These are phyloP conservation scores for Populus hybrid DNA, from an alignment of 441 rosid genomes.

Conservation along the genomic window DNA sequence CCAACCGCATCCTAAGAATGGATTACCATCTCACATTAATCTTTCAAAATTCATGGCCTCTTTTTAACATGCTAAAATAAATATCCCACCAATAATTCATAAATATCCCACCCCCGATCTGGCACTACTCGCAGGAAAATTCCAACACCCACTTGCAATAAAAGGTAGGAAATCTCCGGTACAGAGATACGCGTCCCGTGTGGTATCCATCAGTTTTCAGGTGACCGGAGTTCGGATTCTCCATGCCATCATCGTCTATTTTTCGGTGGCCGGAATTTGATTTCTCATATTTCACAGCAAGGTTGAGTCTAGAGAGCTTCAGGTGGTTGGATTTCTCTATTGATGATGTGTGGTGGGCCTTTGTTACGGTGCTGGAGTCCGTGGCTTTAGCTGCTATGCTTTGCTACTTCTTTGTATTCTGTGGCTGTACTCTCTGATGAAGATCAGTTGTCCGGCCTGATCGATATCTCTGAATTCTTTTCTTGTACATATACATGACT, in stretches of 20 bases:
- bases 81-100: neutral
- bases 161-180: neutral
- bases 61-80: neutral
- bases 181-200: slow-evolving; percentile 1
- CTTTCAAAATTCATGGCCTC: neutral
- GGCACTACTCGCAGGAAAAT: neutral
- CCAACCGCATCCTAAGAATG: no score
- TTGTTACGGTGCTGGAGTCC: slow-evolving; percentile 59
- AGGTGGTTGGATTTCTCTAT: slow-evolving; percentile 48
- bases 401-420: slow-evolving; percentile 70
- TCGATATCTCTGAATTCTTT: neutral
- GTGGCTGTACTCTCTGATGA: slow-evolving; percentile 72
- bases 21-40: no score
- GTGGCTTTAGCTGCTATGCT: slow-evolving; percentile 58
- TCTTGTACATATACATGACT: neutral
- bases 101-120: neutral
- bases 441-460: no score
- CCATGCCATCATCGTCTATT: slow-evolving; percentile 12
- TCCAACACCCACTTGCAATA: neutral
- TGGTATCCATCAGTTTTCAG: slow-evolving; percentile 24
- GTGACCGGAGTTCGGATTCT: slow-evolving; percentile 35
- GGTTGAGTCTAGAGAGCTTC: slow-evolving; percentile 42
- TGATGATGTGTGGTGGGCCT: slow-evolving; percentile 62
- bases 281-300: slow-evolving; percentile 39
- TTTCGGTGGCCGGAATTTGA: slow-evolving; percentile 62